Conservation (phyloP, 2,329 filamentous ascomycete genomes). For the Aspergillus fumigatus region DNA sequence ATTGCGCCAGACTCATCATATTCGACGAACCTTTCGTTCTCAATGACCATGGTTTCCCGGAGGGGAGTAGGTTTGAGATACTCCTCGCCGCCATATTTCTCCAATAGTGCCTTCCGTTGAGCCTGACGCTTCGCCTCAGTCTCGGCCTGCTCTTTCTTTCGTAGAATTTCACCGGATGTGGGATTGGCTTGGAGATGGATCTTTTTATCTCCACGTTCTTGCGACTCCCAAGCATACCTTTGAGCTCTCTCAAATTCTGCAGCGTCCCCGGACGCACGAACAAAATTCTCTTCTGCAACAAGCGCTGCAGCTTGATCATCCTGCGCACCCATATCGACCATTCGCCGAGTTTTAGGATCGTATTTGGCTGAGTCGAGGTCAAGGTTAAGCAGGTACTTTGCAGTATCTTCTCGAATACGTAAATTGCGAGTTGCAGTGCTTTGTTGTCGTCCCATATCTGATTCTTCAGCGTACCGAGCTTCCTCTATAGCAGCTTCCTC, state of each 20-base stretch:
- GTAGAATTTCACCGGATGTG: slow-evolving; percentile 79
- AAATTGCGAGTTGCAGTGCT: slow-evolving; percentile 86
- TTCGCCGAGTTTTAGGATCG: slow-evolving; percentile 89
- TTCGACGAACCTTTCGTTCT: slow-evolving; percentile 85
- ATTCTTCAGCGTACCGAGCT: slow-evolving; percentile 80
- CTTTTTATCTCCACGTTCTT: slow-evolving; percentile 74
- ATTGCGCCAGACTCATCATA: slow-evolving; percentile 87
- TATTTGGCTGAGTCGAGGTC: slow-evolving; percentile 97
- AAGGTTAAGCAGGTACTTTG: slow-evolving; percentile 91
- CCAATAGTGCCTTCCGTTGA: slow-evolving; percentile 64
- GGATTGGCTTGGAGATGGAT: slow-evolving; percentile 94
- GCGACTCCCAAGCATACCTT: slow-evolving; percentile 88
- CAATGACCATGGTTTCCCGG: slow-evolving; percentile 64
- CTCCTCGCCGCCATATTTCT: slow-evolving; percentile 75
- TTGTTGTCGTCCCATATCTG: slow-evolving; percentile 92
- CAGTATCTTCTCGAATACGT: slow-evolving; percentile 90
- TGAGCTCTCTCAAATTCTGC: slow-evolving; percentile 88
- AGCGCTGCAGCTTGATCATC: slow-evolving; percentile 74
- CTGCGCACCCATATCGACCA: slow-evolving; percentile 80
- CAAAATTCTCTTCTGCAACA: slow-evolving; percentile 89
- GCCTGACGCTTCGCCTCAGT: slow-evolving; percentile 64
- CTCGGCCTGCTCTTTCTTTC: slow-evolving; percentile 75
- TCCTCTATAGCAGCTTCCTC: slow-evolving; percentile 39
- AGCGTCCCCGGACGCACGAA: slow-evolving; percentile 83
- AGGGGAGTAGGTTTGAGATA: slow-evolving; percentile 58